Base-by-base conservation (phyloP, 768 basidiomycete genomes). In the Cystofilobasidium bisporidii region DNA sequence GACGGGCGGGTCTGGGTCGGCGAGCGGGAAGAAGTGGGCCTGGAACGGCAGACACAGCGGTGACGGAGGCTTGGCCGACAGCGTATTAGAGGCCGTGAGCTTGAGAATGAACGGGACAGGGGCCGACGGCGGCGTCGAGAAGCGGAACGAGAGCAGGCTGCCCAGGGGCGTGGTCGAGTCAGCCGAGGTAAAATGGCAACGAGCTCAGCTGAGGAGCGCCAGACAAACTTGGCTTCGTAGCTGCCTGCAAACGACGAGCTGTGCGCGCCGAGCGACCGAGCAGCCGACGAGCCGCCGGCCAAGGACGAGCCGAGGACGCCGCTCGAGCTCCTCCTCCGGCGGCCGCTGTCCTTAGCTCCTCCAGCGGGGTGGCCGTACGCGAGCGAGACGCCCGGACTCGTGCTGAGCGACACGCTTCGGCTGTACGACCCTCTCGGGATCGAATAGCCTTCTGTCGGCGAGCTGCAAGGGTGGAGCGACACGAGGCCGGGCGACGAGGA, bases 41-140 rank as follows among this genome's bases (percentile, higher is more conserved):
- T 65, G 56, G 45, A 73, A 71, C n/a, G 66, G 58, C 14, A 73
- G 36, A 24, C 69, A 55, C 40, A 72, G 66, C 22, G 72, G 72
- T 18, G 67, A 38, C 15, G 69, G 69, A 24, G 63, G 61, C 53
- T 63, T 67, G 28, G 53, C 62, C 45, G 60, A 70, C 2, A 56
- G 17, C 3, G 53, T 1, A 8, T 5, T 28, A 2, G 28, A 5
- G 1, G 53, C 28, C 26, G 53, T 30, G 15, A 56, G 30, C 53
- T 56, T 56, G 28, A 66, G 58, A 3, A 45, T 32, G 36, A 66
- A 66, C 1, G 65, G 65, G 1, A 60, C 33, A 26, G 65, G 65
- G 24, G 65, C 56, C 9, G 65, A 66, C 1, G 65, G 58, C 3
- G 65, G 45, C 20, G 58, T 66, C 5, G 65, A 60, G 48, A 66